Conservation (phyloP, 192 early-diverging fungal species). For the Podochytrium sp. region DNA sequence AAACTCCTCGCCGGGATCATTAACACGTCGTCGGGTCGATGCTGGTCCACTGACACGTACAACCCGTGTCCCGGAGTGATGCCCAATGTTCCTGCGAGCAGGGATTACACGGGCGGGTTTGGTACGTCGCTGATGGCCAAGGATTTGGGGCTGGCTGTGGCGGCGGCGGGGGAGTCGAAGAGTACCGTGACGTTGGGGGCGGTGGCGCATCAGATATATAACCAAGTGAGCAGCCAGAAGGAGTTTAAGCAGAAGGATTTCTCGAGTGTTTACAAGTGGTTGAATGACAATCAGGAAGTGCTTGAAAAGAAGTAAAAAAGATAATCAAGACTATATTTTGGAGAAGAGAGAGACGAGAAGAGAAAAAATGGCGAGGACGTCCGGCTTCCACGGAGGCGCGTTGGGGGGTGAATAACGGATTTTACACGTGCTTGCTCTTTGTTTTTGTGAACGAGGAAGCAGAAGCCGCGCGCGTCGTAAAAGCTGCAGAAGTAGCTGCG, state of each 20-base stretch:
- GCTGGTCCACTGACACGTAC: conserved; percentile 92
- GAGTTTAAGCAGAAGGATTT: conserved; percentile 85
- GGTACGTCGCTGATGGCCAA: conserved; percentile 88
- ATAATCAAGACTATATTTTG: not conserved
- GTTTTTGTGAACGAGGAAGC: no score
- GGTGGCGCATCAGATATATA: conserved; percentile 82
- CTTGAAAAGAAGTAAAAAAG: not conserved
- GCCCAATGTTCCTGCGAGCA: conserved; percentile 74
- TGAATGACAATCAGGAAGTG: conserved; percentile 14
- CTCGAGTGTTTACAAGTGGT: conserved; percentile 48
- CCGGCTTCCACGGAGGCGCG: no score
- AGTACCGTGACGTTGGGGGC: conserved; percentile 76
- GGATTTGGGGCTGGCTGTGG: conserved; percentile 87
- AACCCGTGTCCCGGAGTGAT: conserved; percentile 88
- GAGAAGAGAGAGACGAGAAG: no score
- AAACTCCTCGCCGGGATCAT: conserved; percentile 80
- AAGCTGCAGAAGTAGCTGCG: no score
- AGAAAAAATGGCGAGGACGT: no score
- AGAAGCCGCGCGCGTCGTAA: no score
- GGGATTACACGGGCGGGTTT: conserved; percentile 89
- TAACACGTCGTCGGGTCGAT: conserved; percentile 87
- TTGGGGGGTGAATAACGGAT: no score
- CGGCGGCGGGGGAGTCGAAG: conserved; percentile 78
- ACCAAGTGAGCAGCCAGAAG: conserved; percentile 63
- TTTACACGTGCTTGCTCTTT: no score